A percentile compares a stretch with the other conserved stretches of the same genome.
These are phyloP conservation scores for Exserohilum turcica DNA, from an alignment of 2,329 filamentous ascomycete genomes.

Conservation along the genomic window DNA sequence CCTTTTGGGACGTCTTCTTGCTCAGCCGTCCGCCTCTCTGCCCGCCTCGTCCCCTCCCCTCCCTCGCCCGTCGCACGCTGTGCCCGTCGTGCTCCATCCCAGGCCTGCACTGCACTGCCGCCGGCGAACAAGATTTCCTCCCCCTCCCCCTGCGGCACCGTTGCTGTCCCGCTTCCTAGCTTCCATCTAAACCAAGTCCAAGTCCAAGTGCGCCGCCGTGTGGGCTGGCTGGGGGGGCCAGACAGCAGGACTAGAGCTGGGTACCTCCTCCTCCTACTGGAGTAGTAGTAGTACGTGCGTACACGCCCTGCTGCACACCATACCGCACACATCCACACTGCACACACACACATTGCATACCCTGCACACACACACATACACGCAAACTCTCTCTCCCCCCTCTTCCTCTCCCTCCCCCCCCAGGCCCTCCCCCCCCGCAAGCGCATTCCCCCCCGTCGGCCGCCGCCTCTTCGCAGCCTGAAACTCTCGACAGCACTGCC, in stretches of 20 bases:
- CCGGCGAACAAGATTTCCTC: too few relatives aligned
- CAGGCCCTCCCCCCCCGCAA: too few relatives aligned
- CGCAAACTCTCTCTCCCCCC: too few relatives aligned
- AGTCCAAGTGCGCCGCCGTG: conserved; percentile 4
- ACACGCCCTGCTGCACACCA: too few relatives aligned
- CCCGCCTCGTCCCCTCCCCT: too few relatives aligned
- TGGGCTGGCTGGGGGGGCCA: conserved; percentile 1
- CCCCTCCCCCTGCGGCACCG: conserved; percentile 4
- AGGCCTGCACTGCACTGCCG: neutral
- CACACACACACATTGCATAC: too few relatives aligned
- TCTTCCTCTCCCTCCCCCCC: neutral
- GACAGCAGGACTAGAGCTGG: neutral
- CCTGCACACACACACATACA: neutral
- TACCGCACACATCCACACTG: neutral
- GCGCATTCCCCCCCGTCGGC: too few relatives aligned
- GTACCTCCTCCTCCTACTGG: too few relatives aligned
- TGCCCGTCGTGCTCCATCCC: neutral
- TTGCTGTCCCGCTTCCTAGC: conserved; percentile 14
- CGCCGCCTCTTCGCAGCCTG: conserved; percentile 9
- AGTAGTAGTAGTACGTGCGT: too few relatives aligned
- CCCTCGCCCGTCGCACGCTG: too few relatives aligned
- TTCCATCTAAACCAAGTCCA: conserved; percentile 8
- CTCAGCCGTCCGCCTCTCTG: too few relatives aligned
- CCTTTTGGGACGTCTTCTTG: too few relatives aligned
- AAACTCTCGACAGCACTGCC: conserved; percentile 4